A percentile compares a stretch with the other conserved stretches of the same genome.
phyloP scores from a whole-genome alignment of 352 stramenopile genomes.

The Thalassiosira exigua region DNA sequence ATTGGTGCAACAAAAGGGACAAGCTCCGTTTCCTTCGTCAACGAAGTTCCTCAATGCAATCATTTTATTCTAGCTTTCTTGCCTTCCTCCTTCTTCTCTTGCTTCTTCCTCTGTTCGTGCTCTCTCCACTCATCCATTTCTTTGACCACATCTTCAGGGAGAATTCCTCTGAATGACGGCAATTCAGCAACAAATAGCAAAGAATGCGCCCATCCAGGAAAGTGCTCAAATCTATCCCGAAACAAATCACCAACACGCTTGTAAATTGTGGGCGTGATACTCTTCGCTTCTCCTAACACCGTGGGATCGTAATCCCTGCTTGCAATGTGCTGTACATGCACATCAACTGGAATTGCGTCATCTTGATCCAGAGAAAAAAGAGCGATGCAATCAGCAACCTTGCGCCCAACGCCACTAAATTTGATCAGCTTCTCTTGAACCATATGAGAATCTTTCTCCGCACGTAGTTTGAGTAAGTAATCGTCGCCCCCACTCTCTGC shows the following conservation, averaged over 20 bases:
- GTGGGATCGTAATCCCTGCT: constrained; percentile 86
- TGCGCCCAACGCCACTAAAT: constrained; percentile 89
- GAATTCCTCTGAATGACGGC: constrained; percentile 76
- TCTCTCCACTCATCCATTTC: constrained; percentile 78
- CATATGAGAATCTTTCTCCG: constrained; percentile 43
- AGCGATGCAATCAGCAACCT: constrained; percentile 97
- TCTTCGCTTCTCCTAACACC: constrained; percentile 80
- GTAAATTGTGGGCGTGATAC: constrained; percentile 77
- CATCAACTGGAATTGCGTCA: constrained; percentile 95
- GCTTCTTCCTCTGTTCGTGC: constrained; percentile 41
- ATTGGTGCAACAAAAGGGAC: no score
- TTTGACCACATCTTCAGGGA: constrained; percentile 75
- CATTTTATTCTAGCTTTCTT: constrained; percentile 2
- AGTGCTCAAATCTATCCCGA: constrained; percentile 88
- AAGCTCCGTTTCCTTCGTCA: no score
- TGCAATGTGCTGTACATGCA: constrained; percentile 96
- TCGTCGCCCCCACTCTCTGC: constrained; percentile 78
- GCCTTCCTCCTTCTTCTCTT: constrained; percentile 23
- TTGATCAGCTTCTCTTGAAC: constrained; percentile 79
- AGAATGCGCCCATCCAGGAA: constrained; percentile 93
- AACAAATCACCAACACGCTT: constrained; percentile 92
- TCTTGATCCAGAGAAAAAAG: constrained; percentile 94
- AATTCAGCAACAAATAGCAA: constrained; percentile 90
- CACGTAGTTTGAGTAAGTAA: constrained; percentile 82
- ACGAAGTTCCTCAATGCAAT: no score